These are phyloP conservation scores for Fusarium heterosporum DNA, from an alignment of 2,329 filamentous ascomycete species.

Conservation along the genomic window DNA sequence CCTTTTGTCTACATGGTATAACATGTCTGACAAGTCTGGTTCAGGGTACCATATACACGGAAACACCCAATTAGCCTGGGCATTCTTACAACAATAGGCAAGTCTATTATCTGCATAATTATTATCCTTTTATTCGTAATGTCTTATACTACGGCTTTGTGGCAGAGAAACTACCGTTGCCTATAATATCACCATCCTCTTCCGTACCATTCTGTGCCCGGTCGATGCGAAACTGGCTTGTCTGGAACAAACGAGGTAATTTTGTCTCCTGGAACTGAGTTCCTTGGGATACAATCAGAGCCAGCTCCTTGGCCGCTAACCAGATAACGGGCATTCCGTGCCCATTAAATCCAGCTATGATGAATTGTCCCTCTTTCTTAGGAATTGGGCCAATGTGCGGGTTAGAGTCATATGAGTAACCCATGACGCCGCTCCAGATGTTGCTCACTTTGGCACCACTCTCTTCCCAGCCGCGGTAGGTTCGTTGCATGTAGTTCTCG, in stretches of 20 bases:
- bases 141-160: not conserved
- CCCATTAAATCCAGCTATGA: constrained; percentile 4
- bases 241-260: constrained; percentile 6
- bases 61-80: too few species aligned
- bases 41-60: too few species aligned
- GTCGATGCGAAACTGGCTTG: constrained; percentile 6
- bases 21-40: too few species aligned
- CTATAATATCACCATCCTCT: constrained; percentile 10
- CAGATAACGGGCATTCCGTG: constrained; percentile 8
- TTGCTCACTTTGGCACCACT: constrained; percentile 8
- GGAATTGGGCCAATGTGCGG: constrained; percentile 8
- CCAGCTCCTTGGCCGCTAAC: constrained; percentile 7
- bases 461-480: constrained; percentile 3
- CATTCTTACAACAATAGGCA: too few species aligned
- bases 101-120: too few species aligned
- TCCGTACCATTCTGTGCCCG: constrained; percentile 2
- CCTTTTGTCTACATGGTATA: constrained; percentile 3
- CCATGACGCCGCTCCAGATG: constrained; percentile 6
- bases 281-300: not conserved
- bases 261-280: not conserved
- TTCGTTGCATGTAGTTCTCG: constrained; percentile 4
- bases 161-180: not conserved
- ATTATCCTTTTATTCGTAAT: too few species aligned
- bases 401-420: constrained; percentile 10
- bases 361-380: constrained; percentile 1